phyloP scores from a whole-genome alignment of 2,329 filamentous ascomycete species.

The Trichoderma endophyticum region DNA sequence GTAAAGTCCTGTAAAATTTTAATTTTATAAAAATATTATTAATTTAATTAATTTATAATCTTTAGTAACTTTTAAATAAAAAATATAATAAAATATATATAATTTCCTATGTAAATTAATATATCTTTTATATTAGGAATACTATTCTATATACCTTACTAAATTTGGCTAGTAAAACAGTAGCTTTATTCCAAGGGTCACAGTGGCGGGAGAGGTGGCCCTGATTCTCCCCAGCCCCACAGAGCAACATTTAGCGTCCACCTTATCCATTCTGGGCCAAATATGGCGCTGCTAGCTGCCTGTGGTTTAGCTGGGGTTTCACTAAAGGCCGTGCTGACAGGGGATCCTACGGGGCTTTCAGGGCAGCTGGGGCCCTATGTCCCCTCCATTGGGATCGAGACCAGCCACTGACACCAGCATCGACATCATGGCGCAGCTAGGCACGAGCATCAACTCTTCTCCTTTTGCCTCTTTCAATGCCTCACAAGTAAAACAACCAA shows the following conservation, averaged over 20 bases:
- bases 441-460: background rate
- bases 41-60: too few relatives aligned
- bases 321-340: background rate
- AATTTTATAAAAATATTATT: too few relatives aligned
- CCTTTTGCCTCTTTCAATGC: background rate
- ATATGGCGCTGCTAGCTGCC: conserved; percentile 3
- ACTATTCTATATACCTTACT: too few relatives aligned
- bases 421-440: background rate
- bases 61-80: too few relatives aligned
- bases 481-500: background rate
- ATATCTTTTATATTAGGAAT: too few relatives aligned
- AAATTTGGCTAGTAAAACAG: too few relatives aligned
- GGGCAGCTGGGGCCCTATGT: background rate
- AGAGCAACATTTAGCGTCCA: background rate
- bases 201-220: too few relatives aligned
- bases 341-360: conserved; percentile 7
- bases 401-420: background rate
- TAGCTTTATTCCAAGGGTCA: too few relatives aligned
- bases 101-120: too few relatives aligned
- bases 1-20: too few relatives aligned
- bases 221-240: background rate
- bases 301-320: background rate
- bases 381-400: background rate
- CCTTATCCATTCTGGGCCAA: conserved; percentile 1
- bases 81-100: too few relatives aligned